These are phyloP conservation scores for Jacaranda mimosifolia DNA, from an alignment of 257 asterid species.

Conservation along the genomic window DNA sequence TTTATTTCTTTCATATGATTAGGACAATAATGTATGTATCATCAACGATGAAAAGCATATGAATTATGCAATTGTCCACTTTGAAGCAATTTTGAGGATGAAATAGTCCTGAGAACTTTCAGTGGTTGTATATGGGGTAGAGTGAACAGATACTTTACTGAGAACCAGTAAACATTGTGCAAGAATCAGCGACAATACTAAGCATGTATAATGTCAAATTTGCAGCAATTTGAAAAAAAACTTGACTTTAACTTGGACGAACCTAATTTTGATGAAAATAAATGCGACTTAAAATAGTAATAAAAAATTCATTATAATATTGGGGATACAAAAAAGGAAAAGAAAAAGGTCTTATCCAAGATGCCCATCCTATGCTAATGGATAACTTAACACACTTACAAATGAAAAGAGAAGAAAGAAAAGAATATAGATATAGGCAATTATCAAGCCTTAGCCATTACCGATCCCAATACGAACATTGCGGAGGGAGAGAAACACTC, in stretches of 20 bases:
- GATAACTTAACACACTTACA: conserved; percentile 20
- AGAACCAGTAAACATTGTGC: background rate
- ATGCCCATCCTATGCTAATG: conserved; percentile 13
- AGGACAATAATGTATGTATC: background rate
- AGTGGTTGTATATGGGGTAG: background rate
- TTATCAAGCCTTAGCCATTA: conserved; percentile 45
- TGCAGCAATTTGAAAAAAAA: background rate
- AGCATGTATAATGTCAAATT: conserved; percentile 19
- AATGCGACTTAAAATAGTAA: background rate
- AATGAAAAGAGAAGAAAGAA: conserved; percentile 20
- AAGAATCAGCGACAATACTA: conserved; percentile 6
- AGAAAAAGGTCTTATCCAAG: background rate
- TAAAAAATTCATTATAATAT: background rate
- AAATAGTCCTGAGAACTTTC: background rate
- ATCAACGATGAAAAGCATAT: background rate
- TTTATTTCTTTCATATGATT: background rate
- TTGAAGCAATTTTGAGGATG: conserved; percentile 18
- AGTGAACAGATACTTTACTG: background rate
- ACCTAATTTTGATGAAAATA: background rate
- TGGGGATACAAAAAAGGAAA: background rate
- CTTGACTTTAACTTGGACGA: conserved; percentile 16
- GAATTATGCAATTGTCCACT: conserved; percentile 1
- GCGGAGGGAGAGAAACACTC: conserved; percentile 95
- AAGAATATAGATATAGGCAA: conserved; percentile 9
- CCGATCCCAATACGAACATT: conserved; percentile 94